Base-by-base conservation (phyloP, 345 rosid species). In the Arabis hirsuta region DNA sequence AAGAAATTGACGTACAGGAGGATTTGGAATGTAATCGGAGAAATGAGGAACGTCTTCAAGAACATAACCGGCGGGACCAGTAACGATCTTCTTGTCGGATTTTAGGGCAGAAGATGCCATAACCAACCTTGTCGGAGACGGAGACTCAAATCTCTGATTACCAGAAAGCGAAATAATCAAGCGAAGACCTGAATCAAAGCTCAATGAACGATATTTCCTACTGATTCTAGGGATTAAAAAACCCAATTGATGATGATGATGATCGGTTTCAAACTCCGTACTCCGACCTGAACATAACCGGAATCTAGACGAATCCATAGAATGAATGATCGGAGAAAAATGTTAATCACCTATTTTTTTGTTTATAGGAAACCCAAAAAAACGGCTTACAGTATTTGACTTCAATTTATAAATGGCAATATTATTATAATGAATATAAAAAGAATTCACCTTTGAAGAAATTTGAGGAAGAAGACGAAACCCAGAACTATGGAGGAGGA, bases 41-140 rank as follows among this genome's bases (percentile, higher is more conserved):
- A 95, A 81, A 76, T 91, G 99, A 73, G 99, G 99, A 75, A 95
- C 96, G 62, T 95, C 99, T 80, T 95, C 85, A 7, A 95, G 96
- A 55, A 95, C 76, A 58, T 90, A 95, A 74, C 97, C 97, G 22
- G 66, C 81, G 24, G 88, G 83, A 51, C 99, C 97, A 60, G 57
- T 76, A 1, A 87, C 73, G 76, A 85, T 80, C 82, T 92, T 92
- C 20, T 65, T 64, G 62, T 67, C 63, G 48, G 73, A 20, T 43
- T 53, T 67, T 4, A 22, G 4, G 34, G 39, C 65, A 65, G 76
- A 63, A 48, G 81, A 52, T n/a, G 69, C 52, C 77, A 78, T 72
- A 7, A 72, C 73, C 38, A 65, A 22, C 61, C 72, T 77, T 19
- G 62, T 53, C 73, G 69, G 73, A 53, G 77, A 65, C 73, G 69